These are phyloP conservation scores for Hansenula anomala DNA, from an alignment of 1,139 yeast species.

Conservation along the genomic window DNA sequence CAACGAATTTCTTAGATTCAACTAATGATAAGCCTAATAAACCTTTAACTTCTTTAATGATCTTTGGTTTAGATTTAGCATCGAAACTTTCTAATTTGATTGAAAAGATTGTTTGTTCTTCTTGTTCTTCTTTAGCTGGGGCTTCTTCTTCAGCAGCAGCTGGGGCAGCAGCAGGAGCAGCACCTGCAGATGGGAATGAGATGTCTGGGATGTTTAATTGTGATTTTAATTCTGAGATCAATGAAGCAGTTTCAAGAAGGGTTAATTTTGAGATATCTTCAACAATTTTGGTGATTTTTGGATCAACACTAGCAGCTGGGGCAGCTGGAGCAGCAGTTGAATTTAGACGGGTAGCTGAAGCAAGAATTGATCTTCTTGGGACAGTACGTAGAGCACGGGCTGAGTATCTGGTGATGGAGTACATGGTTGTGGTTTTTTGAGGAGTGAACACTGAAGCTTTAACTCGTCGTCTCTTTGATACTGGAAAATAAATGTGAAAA, in stretches of 20 bases:
- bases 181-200: constrained; percentile 73
- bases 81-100: constrained; percentile 92
- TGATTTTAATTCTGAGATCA: constrained; percentile 78
- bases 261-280: constrained; percentile 88
- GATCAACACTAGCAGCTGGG: constrained; percentile 59
- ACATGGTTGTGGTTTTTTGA: constrained; percentile 8
- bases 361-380: constrained; percentile 14
- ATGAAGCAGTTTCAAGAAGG: constrained; percentile 80
- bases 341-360: constrained; percentile 40
- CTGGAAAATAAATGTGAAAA: constrained; percentile 5
- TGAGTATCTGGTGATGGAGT: constrained; percentile 20
- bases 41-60: constrained; percentile 93
- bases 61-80: constrained; percentile 93
- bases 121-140: constrained; percentile 73
- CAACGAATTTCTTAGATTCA: constrained; percentile 96
- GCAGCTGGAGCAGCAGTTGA: constrained; percentile 41
- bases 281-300: constrained; percentile 84
- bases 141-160: constrained; percentile 70
- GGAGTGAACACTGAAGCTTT: too few relatives aligned
- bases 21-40: constrained; percentile 89
- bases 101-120: constrained; percentile 91
- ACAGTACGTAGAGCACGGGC: constrained; percentile 17
- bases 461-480: too few relatives aligned
- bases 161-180: constrained; percentile 64
- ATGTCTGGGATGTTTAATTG: constrained; percentile 91